These are phyloP conservation scores for Globisporangium okanoganense DNA, from an alignment of 352 stramenopile genomes.

Conservation along the genomic window DNA sequence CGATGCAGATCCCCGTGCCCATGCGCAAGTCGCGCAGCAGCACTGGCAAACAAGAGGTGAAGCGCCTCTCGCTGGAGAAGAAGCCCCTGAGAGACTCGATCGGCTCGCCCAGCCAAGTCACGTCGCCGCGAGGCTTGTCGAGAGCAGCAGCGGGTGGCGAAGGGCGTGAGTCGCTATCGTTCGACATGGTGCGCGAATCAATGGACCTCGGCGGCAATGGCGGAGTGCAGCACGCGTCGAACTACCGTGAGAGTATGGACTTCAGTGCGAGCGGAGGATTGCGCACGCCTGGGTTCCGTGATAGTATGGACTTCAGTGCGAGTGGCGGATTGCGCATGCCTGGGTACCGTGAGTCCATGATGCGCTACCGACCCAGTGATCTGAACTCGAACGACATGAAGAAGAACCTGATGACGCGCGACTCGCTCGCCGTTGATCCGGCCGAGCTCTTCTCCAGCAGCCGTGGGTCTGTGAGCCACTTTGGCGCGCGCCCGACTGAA, in stretches of 20 bases:
- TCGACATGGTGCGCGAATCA: conserved; percentile 15
- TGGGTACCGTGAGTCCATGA: conserved; percentile 59
- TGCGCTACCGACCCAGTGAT: conserved; percentile 67
- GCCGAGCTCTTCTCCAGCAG: conserved; percentile 21
- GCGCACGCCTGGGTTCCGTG: not conserved
- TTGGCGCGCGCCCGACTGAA: conserved; percentile 46
- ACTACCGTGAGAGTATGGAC: not conserved
- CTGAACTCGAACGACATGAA: conserved; percentile 45
- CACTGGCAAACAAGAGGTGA: conserved; percentile 31
- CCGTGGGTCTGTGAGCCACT: conserved; percentile 40
- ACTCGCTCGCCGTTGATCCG: conserved; percentile 41
- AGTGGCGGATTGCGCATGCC: not conserved
- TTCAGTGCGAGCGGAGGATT: not conserved
- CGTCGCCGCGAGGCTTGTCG: conserved; percentile 11
- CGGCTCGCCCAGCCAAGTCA: not conserved
- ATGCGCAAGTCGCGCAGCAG: conserved; percentile 4
- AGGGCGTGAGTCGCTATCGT: conserved; percentile 11
- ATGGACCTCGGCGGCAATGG: not conserved
- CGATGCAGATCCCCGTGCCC: conserved; percentile 9
- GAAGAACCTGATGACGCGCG: conserved; percentile 40
- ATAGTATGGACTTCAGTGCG: not conserved
- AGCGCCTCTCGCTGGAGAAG: conserved; percentile 29
- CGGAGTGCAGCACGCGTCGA: not conserved
- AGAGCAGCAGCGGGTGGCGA: not conserved
- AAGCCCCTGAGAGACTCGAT: conserved; percentile 15